Evolutionary conservation across 2,329 filamentous ascomycete species (phyloP), one percentile per base, ranked within the genome.

Genomic region (Orbilia quercus): DNA sequence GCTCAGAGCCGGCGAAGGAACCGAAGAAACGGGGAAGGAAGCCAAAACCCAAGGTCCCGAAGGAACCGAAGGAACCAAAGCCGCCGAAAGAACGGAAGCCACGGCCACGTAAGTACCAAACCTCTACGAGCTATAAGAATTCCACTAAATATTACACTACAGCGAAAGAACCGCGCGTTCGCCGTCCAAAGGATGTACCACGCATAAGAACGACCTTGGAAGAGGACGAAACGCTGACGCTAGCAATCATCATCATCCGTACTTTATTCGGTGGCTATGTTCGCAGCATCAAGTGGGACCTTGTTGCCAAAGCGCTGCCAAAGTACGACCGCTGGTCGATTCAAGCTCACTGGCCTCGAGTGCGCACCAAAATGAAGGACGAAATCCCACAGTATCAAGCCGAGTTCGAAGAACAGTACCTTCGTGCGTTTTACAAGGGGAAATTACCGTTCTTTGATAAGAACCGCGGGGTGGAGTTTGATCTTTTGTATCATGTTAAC

Each of bases 351-450:
- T 72, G 67, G 67, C 67, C 67, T 6, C 44, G 67, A 22, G 67
- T 72, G n/a, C 59, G 67, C 7, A 53, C 53, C 12, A 72, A 72
- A 36, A 65, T 72, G 59, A 72, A 72, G 31, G 67, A 72, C 28
- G 67, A 72, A 42, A 72, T 72, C 36, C 67, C 67, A 11, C 53
- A 72, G 50, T 72, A 72, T 23, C 67, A 72, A 55, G 47, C 67
- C 2, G 67, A 72, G 36, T 72, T 72, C 18, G 67, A 72, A 47
- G 67, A 72, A 34, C 67, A 72, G 22, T 72, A 72, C 40, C 67
- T 72, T 2, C 60, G 67, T 28, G 62, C 55, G 7, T 72, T 72
- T 18, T 72, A 65, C 14, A 64, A 65, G 44, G 53, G 59, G n/a
- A 65, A 59, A 38, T 44, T 72, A 11, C 67, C 67, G 7, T 64